A percentile compares a stretch with the other conserved stretches of the same genome.
Evolutionary conservation across 331 rosid genomes (phyloP).

Genomic region (Quercus phellos): DNA sequence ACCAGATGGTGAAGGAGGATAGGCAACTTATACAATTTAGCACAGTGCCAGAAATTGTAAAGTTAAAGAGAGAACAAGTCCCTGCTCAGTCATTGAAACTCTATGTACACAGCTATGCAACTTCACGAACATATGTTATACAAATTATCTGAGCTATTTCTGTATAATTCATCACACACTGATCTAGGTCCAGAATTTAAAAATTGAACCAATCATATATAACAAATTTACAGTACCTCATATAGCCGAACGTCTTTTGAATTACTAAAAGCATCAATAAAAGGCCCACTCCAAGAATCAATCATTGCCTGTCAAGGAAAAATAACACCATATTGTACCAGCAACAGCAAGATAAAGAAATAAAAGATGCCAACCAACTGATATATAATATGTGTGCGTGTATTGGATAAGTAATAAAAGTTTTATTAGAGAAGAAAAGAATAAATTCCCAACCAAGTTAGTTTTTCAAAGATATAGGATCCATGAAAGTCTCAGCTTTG

Average conservation of each 20-base stretch:
- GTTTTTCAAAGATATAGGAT: neutral
- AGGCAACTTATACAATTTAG: neutral
- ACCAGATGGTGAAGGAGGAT: neutral
- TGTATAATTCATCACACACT: neutral
- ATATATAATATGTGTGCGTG: neutral
- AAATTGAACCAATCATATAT: conserved; percentile 19
- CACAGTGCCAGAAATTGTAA: neutral
- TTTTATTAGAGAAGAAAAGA: neutral
- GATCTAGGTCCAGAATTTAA: neutral
- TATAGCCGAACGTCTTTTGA: conserved; percentile 51
- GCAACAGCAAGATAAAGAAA: conserved; percentile 10
- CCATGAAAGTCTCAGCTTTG: neutral
- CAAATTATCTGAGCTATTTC: neutral
- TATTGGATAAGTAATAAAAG: neutral
- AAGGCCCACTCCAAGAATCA: conserved; percentile 76
- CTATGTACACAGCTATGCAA: neutral
- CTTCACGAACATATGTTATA: neutral
- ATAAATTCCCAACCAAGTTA: neutral
- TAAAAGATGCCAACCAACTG: conserved; percentile 1
- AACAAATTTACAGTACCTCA: conserved; percentile 40
- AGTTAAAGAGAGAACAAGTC: neutral
- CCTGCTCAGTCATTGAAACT: neutral
- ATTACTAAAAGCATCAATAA: conserved; percentile 44
- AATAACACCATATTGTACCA: conserved; percentile 11
- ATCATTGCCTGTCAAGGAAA: conserved; percentile 57